phyloP scores from a whole-genome alignment of 2,329 filamentous ascomycete genomes.

The Cordyceps militaris region DNA sequence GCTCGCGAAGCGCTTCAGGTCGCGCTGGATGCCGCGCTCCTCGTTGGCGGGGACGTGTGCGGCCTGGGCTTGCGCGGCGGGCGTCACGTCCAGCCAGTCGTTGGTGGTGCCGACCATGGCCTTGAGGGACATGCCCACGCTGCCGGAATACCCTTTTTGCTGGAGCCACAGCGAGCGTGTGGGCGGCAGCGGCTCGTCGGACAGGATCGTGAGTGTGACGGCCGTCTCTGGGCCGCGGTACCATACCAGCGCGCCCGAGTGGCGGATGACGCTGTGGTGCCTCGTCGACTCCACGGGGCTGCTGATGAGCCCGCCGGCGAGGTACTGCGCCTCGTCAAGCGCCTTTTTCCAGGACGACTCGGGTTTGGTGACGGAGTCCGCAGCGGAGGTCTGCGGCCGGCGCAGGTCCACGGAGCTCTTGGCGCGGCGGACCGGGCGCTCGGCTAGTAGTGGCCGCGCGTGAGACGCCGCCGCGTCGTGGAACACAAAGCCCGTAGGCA shows the following conservation, averaged over 20 bases:
- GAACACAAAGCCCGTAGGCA: conserved; percentile 9
- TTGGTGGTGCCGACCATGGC: conserved; percentile 52
- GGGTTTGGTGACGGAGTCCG: conserved; percentile 13
- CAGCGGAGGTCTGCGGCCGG: neutral
- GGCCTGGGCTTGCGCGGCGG: conserved; percentile 37
- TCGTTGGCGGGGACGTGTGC: conserved; percentile 47
- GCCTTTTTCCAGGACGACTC: conserved; percentile 39
- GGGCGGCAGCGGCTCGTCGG: conserved; percentile 46
- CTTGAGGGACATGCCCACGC: conserved; percentile 60
- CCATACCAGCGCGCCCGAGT: conserved; percentile 57
- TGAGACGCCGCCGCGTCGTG: conserved; percentile 8
- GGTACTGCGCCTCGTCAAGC: conserved; percentile 53
- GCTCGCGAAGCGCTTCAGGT: conserved; percentile 56
- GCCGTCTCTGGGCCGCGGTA: conserved; percentile 60
- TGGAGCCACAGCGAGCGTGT: conserved; percentile 61
- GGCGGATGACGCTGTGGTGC: conserved; percentile 59
- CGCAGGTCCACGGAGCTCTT: conserved; percentile 25
- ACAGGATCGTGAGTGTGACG: conserved; percentile 58
- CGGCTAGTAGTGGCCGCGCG: neutral
- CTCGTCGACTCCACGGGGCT: conserved; percentile 59
- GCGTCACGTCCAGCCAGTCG: conserved; percentile 63
- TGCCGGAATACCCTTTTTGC: conserved; percentile 60
- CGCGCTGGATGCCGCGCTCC: conserved; percentile 61
- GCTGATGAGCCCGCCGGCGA: conserved; percentile 56
- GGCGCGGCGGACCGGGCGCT: conserved; percentile 19